Evolutionary conservation across 2,329 filamentous ascomycete genomes (phyloP).

Genomic region (Monilinia laxa): DNA sequence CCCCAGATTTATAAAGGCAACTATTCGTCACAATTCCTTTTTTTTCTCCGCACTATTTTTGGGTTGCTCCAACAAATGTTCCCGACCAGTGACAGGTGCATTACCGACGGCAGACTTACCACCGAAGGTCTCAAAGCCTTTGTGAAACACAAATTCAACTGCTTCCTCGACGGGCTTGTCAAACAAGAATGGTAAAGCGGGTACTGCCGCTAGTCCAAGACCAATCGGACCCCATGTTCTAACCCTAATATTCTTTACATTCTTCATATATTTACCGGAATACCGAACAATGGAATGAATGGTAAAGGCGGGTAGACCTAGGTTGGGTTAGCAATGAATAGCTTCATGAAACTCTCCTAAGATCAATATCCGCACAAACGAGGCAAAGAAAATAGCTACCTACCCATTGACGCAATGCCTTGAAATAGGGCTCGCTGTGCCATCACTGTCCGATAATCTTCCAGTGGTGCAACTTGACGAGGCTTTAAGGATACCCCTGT

Average conservation of each 20-base stretch:
- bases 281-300: conserved; percentile 76
- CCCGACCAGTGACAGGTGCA: conserved; percentile 54
- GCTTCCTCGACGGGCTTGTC: conserved; percentile 91
- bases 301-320: conserved; percentile 34
- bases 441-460: conserved; percentile 91
- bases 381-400: conserved; percentile 60
- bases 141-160: conserved; percentile 88
- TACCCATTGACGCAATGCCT: conserved; percentile 84
- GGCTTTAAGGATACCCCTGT: conserved; percentile 36
- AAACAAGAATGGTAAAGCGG: conserved; percentile 79
- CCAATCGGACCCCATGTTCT: conserved; percentile 91
- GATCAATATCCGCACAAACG: neutral
- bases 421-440: conserved; percentile 89
- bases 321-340: neutral
- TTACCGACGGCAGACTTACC: conserved; percentile 58
- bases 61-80: conserved; percentile 44
- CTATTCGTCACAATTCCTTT: conserved; percentile 30
- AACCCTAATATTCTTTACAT: conserved; percentile 70
- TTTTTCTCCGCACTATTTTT: conserved; percentile 28
- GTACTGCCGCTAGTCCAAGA: conserved; percentile 73
- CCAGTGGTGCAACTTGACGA: conserved; percentile 64
- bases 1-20: conserved; percentile 4
- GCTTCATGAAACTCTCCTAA: neutral
- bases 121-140: conserved; percentile 71
- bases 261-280: conserved; percentile 81